Conservation (phyloP, 1,284 basidiomycete species). For the Ustilago bromivora region DNA sequence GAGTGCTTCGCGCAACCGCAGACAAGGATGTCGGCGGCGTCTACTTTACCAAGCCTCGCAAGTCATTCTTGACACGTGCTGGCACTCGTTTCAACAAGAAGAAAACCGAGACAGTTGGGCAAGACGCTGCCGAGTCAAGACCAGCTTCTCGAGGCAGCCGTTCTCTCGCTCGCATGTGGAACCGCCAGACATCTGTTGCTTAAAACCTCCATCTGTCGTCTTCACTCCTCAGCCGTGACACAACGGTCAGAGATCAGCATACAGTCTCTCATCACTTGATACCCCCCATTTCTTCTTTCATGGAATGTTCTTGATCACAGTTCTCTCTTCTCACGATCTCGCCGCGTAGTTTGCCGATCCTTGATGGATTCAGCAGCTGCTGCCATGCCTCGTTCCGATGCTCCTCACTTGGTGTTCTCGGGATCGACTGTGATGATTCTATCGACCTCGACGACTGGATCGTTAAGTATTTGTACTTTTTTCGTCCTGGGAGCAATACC, state of each 20-base stretch:
- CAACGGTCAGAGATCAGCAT: slow-evolving; percentile 9
- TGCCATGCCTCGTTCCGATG: background rate
- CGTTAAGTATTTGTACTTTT: slow-evolving; percentile 13
- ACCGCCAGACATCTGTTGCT: slow-evolving; percentile 7
- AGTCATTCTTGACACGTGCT: slow-evolving; percentile 25
- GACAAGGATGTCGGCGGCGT: slow-evolving; percentile 32
- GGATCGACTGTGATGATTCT: background rate
- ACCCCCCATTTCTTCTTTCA: slow-evolving; percentile 5
- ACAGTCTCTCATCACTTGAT: slow-evolving; percentile 10
- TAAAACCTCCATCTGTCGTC: background rate
- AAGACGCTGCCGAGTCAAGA: slow-evolving; percentile 5
- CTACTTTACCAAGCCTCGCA: slow-evolving; percentile 25
- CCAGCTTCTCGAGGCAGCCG: slow-evolving; percentile 11
- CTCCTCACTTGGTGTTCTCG: background rate
- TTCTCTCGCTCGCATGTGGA: slow-evolving; percentile 32
- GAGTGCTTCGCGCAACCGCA: slow-evolving; percentile 17
- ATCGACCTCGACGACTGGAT: background rate
- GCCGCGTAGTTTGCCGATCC: background rate
- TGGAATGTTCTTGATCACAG: slow-evolving; percentile 7
- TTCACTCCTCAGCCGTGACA: background rate
- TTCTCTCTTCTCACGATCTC: background rate
- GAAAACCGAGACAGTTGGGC: slow-evolving; percentile 10
- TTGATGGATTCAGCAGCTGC: background rate
- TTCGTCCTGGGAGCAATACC: background rate
- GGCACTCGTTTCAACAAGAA: slow-evolving; percentile 31